Evolutionary conservation across 495 filamentous ascomycete species (phyloP).

Genomic region (Margaritispora aquatica): DNA sequence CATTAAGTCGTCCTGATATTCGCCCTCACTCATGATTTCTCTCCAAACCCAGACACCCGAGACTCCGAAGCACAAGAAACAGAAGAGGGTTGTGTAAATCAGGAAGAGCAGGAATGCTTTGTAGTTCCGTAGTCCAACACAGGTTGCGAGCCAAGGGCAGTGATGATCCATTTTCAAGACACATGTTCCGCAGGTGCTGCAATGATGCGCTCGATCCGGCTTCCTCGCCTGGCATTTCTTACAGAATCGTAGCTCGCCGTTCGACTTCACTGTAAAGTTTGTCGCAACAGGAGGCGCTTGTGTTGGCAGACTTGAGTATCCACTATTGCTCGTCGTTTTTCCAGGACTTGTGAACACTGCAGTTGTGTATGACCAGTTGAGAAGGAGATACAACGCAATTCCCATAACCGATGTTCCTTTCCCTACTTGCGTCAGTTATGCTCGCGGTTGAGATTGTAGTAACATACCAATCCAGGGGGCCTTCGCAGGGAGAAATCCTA

Average conservation of each 20-base stretch:
- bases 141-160: constrained; percentile 96
- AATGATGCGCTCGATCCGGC: constrained; percentile 95
- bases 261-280: constrained; percentile 85
- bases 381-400: constrained; percentile 64
- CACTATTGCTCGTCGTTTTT: constrained; percentile 36
- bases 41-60: constrained; percentile 72
- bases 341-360: constrained; percentile 93
- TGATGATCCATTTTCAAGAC: constrained; percentile 99
- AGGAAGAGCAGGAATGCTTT: constrained; percentile 93
- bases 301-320: constrained; percentile 46
- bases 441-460: background rate
- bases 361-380: constrained; percentile 81
- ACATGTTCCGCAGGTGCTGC: constrained; percentile 84
- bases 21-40: constrained; percentile 64
- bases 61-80: constrained; percentile 70
- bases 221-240: constrained; percentile 95
- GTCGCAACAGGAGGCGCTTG: constrained; percentile 46
- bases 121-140: constrained; percentile 89
- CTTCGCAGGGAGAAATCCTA: constrained; percentile 55
- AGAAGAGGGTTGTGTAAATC: constrained; percentile 84
- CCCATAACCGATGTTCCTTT: constrained; percentile 48
- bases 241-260: constrained; percentile 80
- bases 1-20: constrained; percentile 60
- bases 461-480: constrained; percentile 62
- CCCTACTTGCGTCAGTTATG: constrained; percentile 27